phyloP scores from a whole-genome alignment of 257 asterid genomes.

The Nicotiana paniculata region DNA sequence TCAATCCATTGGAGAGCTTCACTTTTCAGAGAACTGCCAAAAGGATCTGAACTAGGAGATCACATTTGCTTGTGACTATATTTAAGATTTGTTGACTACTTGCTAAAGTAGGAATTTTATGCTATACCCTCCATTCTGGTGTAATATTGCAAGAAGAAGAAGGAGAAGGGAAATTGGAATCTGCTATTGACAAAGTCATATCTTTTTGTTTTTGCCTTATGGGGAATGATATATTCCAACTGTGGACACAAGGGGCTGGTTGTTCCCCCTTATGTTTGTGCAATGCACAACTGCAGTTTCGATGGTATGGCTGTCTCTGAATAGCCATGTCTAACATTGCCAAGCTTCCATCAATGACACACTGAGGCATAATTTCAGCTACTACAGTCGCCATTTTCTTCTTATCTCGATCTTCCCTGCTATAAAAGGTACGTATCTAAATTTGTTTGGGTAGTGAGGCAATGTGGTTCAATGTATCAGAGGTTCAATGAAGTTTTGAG shows the following conservation, averaged over 20 bases:
- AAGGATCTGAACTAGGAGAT: neutral
- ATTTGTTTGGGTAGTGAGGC: neutral
- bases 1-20: neutral
- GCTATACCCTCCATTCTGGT: neutral
- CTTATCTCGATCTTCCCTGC: neutral
- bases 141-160: neutral
- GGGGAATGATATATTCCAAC: conserved; percentile 9
- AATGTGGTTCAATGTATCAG: neutral
- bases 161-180: neutral
- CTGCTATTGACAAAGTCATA: neutral
- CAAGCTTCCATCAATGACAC: conserved; percentile 19
- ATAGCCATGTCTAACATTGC: conserved; percentile 6
- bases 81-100: neutral
- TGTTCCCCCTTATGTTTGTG: conserved; percentile 6
- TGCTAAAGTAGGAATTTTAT: neutral
- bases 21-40: neutral
- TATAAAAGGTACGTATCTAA: neutral
- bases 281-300: conserved; percentile 26
- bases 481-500: neutral
- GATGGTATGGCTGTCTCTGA: conserved; percentile 23
- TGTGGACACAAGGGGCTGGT: neutral
- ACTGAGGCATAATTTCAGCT: conserved; percentile 1
- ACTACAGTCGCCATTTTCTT: conserved; percentile 11
- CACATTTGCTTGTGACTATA: neutral
- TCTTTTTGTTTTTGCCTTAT: neutral